Percentiles rank a stretch among this genome's conserved stretches.
Conservation (phyloP, 2,329 filamentous ascomycete species). For the Beauveria pseudobassiana region DNA sequence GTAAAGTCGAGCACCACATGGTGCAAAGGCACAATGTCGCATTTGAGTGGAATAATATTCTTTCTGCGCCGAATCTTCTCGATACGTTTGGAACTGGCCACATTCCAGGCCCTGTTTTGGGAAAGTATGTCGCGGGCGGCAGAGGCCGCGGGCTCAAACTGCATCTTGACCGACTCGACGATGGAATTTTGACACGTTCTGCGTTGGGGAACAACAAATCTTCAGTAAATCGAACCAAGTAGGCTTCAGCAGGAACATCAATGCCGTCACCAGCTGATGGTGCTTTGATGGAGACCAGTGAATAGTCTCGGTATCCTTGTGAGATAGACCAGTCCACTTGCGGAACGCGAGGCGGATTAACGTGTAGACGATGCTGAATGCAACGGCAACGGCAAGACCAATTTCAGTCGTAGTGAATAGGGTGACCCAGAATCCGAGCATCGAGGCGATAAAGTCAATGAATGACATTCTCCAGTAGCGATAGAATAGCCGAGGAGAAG, state of each 20-base stretch:
- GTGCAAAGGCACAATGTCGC: constrained; percentile 31
- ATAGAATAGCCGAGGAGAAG: constrained; percentile 51
- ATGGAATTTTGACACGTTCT: constrained; percentile 42
- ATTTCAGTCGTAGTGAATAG: constrained; percentile 54
- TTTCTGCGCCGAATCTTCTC: constrained; percentile 34
- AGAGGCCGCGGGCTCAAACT: constrained; percentile 33
- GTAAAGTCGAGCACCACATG: constrained; percentile 46
- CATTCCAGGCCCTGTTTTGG: constrained; percentile 45
- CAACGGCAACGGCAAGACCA: constrained; percentile 51
- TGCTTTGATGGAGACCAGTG: constrained; percentile 19
- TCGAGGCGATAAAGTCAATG: constrained; percentile 55
- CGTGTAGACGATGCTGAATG: constrained; percentile 56
- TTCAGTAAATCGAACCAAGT: constrained; percentile 49
- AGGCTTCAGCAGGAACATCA: constrained; percentile 38
- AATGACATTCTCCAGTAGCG: constrained; percentile 58
- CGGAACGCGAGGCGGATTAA: constrained; percentile 52
- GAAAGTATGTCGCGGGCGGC: constrained; percentile 30
- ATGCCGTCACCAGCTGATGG: constrained; percentile 15
- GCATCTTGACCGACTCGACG: constrained; percentile 39
- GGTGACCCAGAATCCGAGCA: constrained; percentile 58
- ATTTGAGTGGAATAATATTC: constrained; percentile 25
- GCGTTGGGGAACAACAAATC: constrained; percentile 56
- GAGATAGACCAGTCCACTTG: constrained; percentile 26
- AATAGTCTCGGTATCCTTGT: constrained; percentile 22
- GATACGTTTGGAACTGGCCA: constrained; percentile 40